A percentile compares a stretch with the other conserved stretches of the same genome.
phyloP scores from a whole-genome alignment of 2,329 filamentous ascomycete genomes.

The Nemania sp. region DNA sequence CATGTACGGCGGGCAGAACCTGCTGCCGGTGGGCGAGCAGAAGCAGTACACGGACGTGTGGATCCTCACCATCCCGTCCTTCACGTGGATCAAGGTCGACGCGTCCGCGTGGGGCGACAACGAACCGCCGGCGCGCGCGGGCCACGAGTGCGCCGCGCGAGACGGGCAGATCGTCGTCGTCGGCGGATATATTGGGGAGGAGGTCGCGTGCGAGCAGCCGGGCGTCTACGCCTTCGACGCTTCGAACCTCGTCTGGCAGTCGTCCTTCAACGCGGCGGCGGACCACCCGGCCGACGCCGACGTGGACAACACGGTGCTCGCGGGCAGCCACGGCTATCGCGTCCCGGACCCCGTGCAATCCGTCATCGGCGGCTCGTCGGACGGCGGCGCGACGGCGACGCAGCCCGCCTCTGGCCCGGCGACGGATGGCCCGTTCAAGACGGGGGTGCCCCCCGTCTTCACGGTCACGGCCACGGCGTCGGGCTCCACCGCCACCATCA shows the following conservation, averaged over 20 bases:
- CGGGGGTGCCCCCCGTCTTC: constrained; percentile 70
- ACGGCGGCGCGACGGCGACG: constrained; percentile 69
- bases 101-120: constrained; percentile 50
- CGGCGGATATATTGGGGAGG: constrained; percentile 68
- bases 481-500: constrained; percentile 63
- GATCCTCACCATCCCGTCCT: constrained; percentile 73
- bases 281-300: constrained; percentile 52
- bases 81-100: constrained; percentile 73
- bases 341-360: constrained; percentile 67
- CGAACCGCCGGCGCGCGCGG: constrained; percentile 63
- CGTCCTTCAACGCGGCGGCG: constrained; percentile 64
- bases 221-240: constrained; percentile 77
- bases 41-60: constrained; percentile 72
- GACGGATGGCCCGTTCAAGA: constrained; percentile 71
- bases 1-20: constrained; percentile 76
- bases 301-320: constrained; percentile 56
- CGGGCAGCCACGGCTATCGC: constrained; percentile 65
- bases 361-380: constrained; percentile 63
- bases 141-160: constrained; percentile 71
- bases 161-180: constrained; percentile 73
- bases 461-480: constrained; percentile 62
- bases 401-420: constrained; percentile 64
- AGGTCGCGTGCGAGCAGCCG: constrained; percentile 66
- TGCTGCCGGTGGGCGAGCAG: constrained; percentile 63
- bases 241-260: constrained; percentile 65